Evolutionary conservation across 257 asterid genomes (phyloP), one percentile per base, ranked within the genome.

Genomic region (Scutellaria minor): DNA sequence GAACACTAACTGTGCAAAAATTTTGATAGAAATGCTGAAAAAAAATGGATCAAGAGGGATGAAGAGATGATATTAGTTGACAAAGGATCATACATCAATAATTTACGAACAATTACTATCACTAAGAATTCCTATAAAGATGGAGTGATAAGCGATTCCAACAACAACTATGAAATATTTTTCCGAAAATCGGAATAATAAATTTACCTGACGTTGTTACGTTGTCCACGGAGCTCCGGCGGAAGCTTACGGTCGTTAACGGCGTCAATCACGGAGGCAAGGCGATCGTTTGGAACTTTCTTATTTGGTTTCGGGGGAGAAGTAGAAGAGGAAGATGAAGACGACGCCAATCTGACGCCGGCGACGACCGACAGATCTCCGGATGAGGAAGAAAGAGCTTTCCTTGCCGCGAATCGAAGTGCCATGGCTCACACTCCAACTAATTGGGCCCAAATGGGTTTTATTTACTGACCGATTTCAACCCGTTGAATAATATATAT

Each of bases 171-270:
- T 40, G 15, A 54, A 56, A 24, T 18, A 18, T 14, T 8, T 60
- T 57, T 24, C 61, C 11, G 52, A 9, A 7, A 62, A 47, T 67
- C 20, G 46, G 55, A 64, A 52, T 48, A 46, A 54, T 11, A 53
- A 35, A 5, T 5, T 73, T 45, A 90, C 97, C 90, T 89, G 80
- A 92, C 85, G 87, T 81, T 72, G 71, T 88, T 89, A 15, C 93
- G 93, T 61, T 85, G 95, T 60, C 97, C 98, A 52, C 98, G 93
- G 77, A 88, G 91, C 83, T 92, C 96, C 66, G 91, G 90, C 42
- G 97, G 96, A n/a, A 92, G 93, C 55, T 90, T 90, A 20, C 96
- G 90, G 71, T 92, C 95, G 75, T 85, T 85, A 74, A 90, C 87
- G 80, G 90, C 74, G 80, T 92, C 98, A 18, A 87, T 84, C 7